A percentile compares a stretch with the other conserved stretches of the same genome.
These are phyloP conservation scores for Lipomyces mesembrius DNA, from an alignment of 805 yeast genomes.

Conservation along the genomic window DNA sequence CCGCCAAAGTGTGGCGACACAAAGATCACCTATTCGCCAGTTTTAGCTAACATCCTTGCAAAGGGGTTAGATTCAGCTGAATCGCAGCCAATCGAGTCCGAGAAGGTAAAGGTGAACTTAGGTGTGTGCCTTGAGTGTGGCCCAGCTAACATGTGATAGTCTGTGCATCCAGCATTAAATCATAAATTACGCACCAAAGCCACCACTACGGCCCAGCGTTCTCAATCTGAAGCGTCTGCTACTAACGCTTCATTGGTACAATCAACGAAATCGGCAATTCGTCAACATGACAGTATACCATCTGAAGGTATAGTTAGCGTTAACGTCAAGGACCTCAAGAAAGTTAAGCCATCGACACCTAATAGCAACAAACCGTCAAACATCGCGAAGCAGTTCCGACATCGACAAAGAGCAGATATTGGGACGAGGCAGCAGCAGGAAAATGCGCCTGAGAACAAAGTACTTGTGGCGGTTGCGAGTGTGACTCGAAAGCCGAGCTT, in stretches of 20 bases:
- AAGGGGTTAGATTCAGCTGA: conserved; percentile 17
- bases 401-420: background rate
- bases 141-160: background rate
- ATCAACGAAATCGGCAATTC: background rate
- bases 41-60: conserved; percentile 27
- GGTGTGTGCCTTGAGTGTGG: background rate
- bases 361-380: background rate
- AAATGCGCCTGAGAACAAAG: background rate
- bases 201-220: background rate
- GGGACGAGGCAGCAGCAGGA: background rate
- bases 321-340: background rate
- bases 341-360: background rate
- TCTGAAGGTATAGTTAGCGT: background rate
- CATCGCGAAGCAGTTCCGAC: background rate
- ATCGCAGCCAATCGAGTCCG: conserved; percentile 2
- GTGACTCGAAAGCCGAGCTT: background rate
- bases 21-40: conserved; percentile 35
- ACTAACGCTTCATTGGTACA: background rate
- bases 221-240: background rate
- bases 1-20: conserved; percentile 4
- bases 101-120: background rate
- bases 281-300: background rate
- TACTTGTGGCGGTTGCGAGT: background rate
- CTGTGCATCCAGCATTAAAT: background rate
- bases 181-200: background rate